phyloP scores from a whole-genome alignment of 73 alveolate genomes.

The Paramecium octaurelia region DNA sequence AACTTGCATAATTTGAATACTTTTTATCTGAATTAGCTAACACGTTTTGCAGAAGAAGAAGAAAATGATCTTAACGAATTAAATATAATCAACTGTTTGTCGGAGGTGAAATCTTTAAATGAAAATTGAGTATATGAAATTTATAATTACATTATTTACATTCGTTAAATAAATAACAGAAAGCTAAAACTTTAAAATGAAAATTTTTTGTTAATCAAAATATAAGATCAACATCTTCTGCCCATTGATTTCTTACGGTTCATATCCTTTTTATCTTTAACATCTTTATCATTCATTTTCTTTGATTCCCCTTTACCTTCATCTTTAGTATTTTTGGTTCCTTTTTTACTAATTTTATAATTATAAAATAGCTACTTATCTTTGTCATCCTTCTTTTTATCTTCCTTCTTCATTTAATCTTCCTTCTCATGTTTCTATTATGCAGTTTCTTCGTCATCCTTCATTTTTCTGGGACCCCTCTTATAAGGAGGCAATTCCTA shows the following conservation, averaged over 20 bases:
- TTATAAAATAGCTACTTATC: background rate
- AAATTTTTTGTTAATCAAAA: background rate
- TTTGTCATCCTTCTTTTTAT: background rate
- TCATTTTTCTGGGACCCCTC: conserved; percentile 1
- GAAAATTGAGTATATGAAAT: background rate
- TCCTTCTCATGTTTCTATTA: background rate
- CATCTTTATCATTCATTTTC: background rate
- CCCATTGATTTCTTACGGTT: background rate
- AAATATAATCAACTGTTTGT: background rate
- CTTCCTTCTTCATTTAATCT: background rate
- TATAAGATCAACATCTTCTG: background rate
- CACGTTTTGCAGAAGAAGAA: background rate
- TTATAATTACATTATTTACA: background rate
- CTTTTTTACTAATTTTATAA: background rate
- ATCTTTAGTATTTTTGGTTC: background rate
- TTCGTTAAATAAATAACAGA: background rate
- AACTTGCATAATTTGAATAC: background rate
- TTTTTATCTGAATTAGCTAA: background rate
- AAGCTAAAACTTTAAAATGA: background rate
- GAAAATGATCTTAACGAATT: background rate
- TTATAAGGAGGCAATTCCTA: conserved; percentile 18
- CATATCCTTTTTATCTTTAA: background rate
- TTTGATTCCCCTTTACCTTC: background rate
- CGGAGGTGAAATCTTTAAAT: background rate
- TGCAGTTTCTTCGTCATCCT: background rate